phyloP scores from a whole-genome alignment of 331 rosid species.

The Quercus tomentella region DNA sequence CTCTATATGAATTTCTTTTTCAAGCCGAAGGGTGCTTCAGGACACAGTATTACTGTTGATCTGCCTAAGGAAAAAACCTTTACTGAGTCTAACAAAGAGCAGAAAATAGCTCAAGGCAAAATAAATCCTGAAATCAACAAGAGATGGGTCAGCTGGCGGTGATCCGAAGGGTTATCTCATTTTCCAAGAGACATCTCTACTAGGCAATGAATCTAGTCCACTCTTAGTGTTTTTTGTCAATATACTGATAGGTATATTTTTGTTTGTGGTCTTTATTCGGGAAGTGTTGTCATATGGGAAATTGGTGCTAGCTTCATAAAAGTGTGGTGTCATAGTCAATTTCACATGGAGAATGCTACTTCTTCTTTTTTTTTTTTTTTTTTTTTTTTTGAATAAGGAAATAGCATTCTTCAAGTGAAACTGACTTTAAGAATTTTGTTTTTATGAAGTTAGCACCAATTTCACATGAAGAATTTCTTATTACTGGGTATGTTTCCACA shows the following conservation, averaged over 20 bases:
- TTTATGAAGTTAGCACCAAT: too few species aligned
- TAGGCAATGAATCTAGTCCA: conserved; percentile 17
- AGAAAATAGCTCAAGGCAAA: conserved; percentile 8
- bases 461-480: too few species aligned
- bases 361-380: too few species aligned
- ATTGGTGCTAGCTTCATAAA: conserved; percentile 1
- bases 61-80: neutral
- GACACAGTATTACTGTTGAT: neutral
- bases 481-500: too few species aligned
- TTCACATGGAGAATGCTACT: neutral
- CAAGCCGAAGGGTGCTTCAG: conserved; percentile 22
- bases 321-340: neutral
- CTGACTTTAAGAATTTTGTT: too few species aligned
- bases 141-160: conserved; percentile 2
- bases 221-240: conserved; percentile 25
- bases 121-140: conserved; percentile 11
- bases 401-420: too few species aligned
- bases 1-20: conserved; percentile 13
- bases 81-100: conserved; percentile 1
- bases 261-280: conserved; percentile 10
- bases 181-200: conserved; percentile 15
- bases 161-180: conserved; percentile 16
- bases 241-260: conserved; percentile 16
- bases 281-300: conserved; percentile 11
- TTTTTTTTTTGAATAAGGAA: too few species aligned